Conservation (phyloP, 495 filamentous ascomycete species). For the Penicillium atrosanguineum region DNA sequence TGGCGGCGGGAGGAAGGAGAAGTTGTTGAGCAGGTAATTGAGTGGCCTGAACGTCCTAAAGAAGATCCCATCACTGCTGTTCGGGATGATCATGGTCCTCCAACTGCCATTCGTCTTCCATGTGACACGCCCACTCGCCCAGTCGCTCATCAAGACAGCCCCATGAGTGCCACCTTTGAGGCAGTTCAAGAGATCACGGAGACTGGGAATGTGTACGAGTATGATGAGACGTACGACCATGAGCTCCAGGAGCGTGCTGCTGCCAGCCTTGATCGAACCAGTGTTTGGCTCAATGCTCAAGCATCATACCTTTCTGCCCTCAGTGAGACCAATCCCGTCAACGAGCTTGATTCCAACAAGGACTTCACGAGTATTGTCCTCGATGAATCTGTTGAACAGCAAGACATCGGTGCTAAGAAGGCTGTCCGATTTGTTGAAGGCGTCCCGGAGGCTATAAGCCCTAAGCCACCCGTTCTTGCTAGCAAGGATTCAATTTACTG, state of each 20-base stretch:
- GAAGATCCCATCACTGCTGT: slow-evolving; percentile 45
- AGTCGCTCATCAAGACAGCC: slow-evolving; percentile 23
- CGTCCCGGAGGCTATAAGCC: slow-evolving; percentile 40
- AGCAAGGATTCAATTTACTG: slow-evolving; percentile 83
- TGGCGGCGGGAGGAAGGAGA: slow-evolving; percentile 55
- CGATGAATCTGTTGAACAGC: slow-evolving; percentile 18
- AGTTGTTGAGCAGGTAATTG: slow-evolving; percentile 66
- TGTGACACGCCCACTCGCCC: slow-evolving; percentile 23
- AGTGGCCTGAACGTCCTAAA: slow-evolving; percentile 51
- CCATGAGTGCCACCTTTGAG: slow-evolving; percentile 31
- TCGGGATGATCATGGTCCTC: slow-evolving; percentile 56
- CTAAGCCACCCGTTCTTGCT: slow-evolving; percentile 30
- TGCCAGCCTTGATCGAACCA: slow-evolving; percentile 74
- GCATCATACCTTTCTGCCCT: slow-evolving; percentile 72
- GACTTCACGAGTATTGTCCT: slow-evolving; percentile 9
- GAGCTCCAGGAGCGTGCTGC: slow-evolving; percentile 63
- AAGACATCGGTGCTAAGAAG: slow-evolving; percentile 54
- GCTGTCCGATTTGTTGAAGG: slow-evolving; percentile 70
- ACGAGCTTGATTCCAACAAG: slow-evolving; percentile 40
- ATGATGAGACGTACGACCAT: slow-evolving; percentile 65
- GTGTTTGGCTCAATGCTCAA: slow-evolving; percentile 77
- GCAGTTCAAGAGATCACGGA: slow-evolving; percentile 36
- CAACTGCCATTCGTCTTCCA: slow-evolving; percentile 56
- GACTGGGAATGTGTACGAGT: slow-evolving; percentile 51
- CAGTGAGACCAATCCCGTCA: slow-evolving; percentile 59